Percentiles rank a stretch among this genome's conserved stretches.
These are phyloP conservation scores for Cercospora zeina DNA, from an alignment of 2,329 filamentous ascomycete genomes.

Conservation along the genomic window DNA sequence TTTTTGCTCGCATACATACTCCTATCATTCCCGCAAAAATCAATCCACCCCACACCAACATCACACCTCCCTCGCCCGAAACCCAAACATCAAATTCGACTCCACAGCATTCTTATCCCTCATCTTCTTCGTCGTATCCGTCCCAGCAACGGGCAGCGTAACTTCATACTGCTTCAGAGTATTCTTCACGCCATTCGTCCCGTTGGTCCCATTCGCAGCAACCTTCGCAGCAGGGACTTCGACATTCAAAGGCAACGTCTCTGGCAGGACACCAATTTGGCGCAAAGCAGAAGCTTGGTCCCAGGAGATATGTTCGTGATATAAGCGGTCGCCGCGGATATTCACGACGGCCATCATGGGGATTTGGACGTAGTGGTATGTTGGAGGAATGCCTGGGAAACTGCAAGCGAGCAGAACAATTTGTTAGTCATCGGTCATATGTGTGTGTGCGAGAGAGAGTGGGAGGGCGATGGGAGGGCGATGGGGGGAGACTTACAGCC, in stretches of 20 bases:
- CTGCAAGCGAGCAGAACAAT: constrained; percentile 37
- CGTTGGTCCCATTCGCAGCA: constrained; percentile 12
- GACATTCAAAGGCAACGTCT: constrained; percentile 64
- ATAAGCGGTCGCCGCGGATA: constrained; percentile 66
- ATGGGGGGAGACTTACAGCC: constrained; percentile 60
- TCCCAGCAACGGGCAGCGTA: constrained; percentile 60
- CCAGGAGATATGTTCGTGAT: constrained; percentile 71
- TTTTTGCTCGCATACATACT: too few species aligned
- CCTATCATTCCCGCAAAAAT: too few species aligned
- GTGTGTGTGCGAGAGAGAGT: too few species aligned
- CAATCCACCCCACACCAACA: too few species aligned
- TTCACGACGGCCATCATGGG: constrained; percentile 67
- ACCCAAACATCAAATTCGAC: constrained; percentile 59
- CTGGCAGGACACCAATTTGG: constrained; percentile 63
- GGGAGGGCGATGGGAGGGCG: neutral
- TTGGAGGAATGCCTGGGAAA: constrained; percentile 61
- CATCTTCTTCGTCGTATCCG: constrained; percentile 56
- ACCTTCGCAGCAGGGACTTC: constrained; percentile 35
- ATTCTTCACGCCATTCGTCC: constrained; percentile 24
- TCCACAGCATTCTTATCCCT: constrained; percentile 51
- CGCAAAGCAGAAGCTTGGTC: constrained; percentile 64
- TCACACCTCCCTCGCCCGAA: constrained; percentile 25
- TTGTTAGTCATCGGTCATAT: neutral
- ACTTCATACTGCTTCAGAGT: constrained; percentile 56
- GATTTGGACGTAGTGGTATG: constrained; percentile 55